Conservation (phyloP, 129 eudicot species). For the Flaveria trinervia region DNA sequence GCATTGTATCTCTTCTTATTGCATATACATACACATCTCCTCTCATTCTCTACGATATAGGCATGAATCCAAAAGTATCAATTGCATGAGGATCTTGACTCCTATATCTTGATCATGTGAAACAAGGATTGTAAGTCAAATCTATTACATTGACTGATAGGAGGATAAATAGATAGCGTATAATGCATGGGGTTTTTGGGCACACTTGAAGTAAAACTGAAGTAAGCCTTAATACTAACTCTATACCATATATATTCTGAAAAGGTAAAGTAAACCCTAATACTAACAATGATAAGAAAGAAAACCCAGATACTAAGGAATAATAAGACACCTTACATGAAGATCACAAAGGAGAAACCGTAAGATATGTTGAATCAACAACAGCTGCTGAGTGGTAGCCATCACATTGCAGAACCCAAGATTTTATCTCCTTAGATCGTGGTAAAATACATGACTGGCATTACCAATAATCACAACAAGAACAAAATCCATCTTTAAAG, state of each 20-base stretch:
- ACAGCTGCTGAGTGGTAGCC: constrained; percentile 3
- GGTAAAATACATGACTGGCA: neutral
- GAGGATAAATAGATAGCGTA: neutral
- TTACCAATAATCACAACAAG: constrained; percentile 46
- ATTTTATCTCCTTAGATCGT: neutral
- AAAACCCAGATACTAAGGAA: neutral
- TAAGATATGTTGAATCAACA: neutral
- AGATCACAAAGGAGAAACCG: neutral
- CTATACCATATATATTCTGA: neutral
- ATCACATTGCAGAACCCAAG: neutral
- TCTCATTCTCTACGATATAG: neutral
- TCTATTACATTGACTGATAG: neutral
- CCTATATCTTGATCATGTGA: neutral
- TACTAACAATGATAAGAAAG: neutral
- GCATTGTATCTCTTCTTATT: neutral
- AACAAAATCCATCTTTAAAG: constrained; percentile 47
- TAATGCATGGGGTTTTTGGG: neutral
- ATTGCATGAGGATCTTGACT: neutral
- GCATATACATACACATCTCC: neutral
- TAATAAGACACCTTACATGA: neutral
- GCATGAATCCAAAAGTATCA: constrained; percentile 2
- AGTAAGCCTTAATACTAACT: neutral
- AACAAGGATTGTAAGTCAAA: neutral
- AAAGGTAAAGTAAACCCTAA: neutral
- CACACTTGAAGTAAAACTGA: neutral